Percentiles rank a stretch among this genome's conserved stretches.
Evolutionary conservation across 352 stramenopile species (phyloP).

Genomic region (Phytophthora melonis): DNA sequence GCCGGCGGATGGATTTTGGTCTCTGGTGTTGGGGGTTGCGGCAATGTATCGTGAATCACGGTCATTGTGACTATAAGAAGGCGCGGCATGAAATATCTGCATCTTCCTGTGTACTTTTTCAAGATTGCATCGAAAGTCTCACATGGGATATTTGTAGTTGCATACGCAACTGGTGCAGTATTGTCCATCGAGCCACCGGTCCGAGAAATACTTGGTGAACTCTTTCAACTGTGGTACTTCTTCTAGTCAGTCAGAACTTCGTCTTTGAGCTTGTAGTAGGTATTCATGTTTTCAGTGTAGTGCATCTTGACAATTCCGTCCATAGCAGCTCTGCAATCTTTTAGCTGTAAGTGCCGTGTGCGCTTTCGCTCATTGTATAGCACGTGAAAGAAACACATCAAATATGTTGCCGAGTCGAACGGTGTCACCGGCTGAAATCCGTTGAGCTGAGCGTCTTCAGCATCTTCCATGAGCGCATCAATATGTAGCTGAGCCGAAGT

Average conservation of each 20-base stretch:
- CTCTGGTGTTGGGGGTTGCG: neutral
- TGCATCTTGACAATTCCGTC: neutral
- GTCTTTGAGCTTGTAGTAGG: neutral
- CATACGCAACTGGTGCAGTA: neutral
- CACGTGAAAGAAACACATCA: conserved; percentile 22
- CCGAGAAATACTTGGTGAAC: conserved; percentile 10
- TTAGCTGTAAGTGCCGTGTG: neutral
- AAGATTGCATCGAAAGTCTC: neutral
- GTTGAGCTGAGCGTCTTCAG: neutral
- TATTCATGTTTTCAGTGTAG: neutral
- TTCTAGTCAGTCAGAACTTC: neutral
- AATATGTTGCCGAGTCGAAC: neutral
- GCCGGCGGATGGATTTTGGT: neutral
- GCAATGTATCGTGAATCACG: neutral
- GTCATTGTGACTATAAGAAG: neutral
- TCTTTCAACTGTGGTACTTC: neutral
- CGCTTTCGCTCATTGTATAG: conserved; percentile 14
- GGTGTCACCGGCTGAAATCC: neutral
- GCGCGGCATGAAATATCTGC: neutral
- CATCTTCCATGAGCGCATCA: neutral
- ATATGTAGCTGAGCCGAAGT: neutral
- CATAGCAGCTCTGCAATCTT: neutral
- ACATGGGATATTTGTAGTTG: neutral
- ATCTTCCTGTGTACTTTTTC: neutral
- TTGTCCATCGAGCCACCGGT: neutral